Percentiles rank a stretch among this genome's conserved stretches.
phyloP scores from a whole-genome alignment of 306 rosid genomes.

The Nissolia schottii region DNA sequence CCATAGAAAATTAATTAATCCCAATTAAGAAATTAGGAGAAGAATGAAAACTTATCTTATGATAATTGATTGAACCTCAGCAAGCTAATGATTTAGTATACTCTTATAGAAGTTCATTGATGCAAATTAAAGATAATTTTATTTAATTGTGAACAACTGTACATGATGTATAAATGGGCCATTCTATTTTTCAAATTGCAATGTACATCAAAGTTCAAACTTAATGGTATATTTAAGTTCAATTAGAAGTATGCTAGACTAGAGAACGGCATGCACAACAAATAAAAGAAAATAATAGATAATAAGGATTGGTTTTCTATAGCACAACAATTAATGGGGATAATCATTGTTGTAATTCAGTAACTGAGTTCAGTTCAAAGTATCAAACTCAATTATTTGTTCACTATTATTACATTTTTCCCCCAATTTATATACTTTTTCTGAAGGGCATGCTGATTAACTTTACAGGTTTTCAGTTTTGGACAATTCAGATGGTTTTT shows the following conservation, averaged over 20 bases:
- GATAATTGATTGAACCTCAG: conserved; percentile 1
- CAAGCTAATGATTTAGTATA: not conserved
- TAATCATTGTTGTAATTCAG: not conserved
- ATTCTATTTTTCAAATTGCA: not conserved
- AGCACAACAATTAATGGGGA: not conserved
- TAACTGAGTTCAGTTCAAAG: not conserved
- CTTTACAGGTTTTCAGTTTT: not conserved
- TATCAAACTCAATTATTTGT: too few species aligned
- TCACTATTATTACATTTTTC: not conserved
- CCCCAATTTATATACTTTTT: not conserved
- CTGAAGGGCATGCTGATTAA: conserved; percentile 26
- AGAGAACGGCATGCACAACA: not conserved
- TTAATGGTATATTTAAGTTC: not conserved
- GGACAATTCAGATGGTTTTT: not conserved
- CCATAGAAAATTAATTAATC: conserved; percentile 1
- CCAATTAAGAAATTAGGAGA: not conserved
- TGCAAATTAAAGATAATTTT: too few species aligned
- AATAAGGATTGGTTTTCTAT: not conserved
- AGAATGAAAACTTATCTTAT: not conserved
- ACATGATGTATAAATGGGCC: not conserved
- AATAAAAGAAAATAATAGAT: not conserved
- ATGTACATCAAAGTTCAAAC: not conserved
- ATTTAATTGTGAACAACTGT: not conserved
- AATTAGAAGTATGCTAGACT: not conserved
- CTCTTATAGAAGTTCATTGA: not conserved